Evolutionary conservation across 2,329 filamentous ascomycete species (phyloP).

Genomic region (Verticillium nonalfalfae): DNA sequence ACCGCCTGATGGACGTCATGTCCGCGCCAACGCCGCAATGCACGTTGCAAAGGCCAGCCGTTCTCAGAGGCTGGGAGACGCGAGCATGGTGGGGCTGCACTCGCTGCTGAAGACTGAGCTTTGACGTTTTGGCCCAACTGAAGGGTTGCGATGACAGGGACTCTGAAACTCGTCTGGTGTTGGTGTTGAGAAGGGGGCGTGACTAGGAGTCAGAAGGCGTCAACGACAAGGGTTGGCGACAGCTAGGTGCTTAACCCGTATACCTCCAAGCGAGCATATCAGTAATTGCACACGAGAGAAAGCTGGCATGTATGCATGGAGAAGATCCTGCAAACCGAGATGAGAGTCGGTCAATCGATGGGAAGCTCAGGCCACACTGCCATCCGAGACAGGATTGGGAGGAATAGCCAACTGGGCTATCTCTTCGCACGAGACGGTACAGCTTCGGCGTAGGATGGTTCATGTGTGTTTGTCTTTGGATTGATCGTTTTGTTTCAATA

Average conservation of each 20-base stretch:
- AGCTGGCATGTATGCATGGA: too few relatives aligned
- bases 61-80: background rate
- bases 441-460: background rate
- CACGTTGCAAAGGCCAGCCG: background rate
- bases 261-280: background rate
- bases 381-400: too few relatives aligned
- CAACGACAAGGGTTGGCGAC: background rate
- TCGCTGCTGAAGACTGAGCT: background rate
- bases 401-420: too few relatives aligned
- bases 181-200: background rate
- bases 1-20: background rate
- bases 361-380: too few relatives aligned
- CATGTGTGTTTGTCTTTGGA: background rate
- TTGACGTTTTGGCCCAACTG: background rate
- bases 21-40: background rate
- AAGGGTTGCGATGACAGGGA: conserved; percentile 3
- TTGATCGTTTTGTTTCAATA: background rate
- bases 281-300: too few relatives aligned
- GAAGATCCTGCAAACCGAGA: too few relatives aligned
- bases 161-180: conserved; percentile 1
- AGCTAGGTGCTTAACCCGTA: background rate
- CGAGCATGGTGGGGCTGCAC: background rate
- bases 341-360: too few relatives aligned
- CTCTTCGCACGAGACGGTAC: too few relatives aligned
- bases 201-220: background rate